Evolutionary conservation across 768 basidiomycete genomes (phyloP), one percentile per base, ranked within the genome.

Genomic region (Hemileccinum rubropunctum): DNA sequence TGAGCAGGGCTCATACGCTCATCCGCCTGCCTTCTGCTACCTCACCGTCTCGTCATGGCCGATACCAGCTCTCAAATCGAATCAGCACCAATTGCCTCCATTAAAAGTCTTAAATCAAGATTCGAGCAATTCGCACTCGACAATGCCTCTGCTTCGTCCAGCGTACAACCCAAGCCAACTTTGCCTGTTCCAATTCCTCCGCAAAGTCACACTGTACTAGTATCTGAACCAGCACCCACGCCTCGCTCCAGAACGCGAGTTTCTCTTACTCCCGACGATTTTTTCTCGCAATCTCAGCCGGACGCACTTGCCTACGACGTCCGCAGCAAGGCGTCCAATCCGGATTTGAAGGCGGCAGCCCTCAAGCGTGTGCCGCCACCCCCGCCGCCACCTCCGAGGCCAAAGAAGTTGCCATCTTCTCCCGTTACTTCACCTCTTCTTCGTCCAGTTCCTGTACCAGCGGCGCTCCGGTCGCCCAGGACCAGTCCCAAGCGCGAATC

Each of bases 81-180:
- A 64, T 76, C 78, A 17, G 72, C 70, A 4, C 74, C 82, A 33
- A 71, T 76, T 15, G 79, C 80, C 34, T 82, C 86, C 3, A 86
- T 90, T 46, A 83, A 78, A 65, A 86, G 76, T 52, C 73, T 91
- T 15, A 79, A 79, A 39, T 86, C 84, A 27, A 79, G 73, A 59
- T 91, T 89, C 60, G 88, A 91, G 62, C 77, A 82, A 57, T 69
- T 88, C 21, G 83, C 86, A 4, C 70, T 72, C 40, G 71, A 72
- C 10, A 67, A 73, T 12, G 52, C 60, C 51, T 49, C 55, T 17
- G 5, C 41, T 10, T 23, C 47, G 17, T 28, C 45, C 41, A 42
- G 39, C 46, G 6, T 13, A n/a, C 35, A 28, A 2, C 14, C 23
- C 23, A 61, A 48, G 37, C 43, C 51, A 28, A 42, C 21, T 17